Evolutionary conservation across 305 asterid species (phyloP), one percentile per base, ranked within the genome.

Genomic region (Nicotiana rustica): DNA sequence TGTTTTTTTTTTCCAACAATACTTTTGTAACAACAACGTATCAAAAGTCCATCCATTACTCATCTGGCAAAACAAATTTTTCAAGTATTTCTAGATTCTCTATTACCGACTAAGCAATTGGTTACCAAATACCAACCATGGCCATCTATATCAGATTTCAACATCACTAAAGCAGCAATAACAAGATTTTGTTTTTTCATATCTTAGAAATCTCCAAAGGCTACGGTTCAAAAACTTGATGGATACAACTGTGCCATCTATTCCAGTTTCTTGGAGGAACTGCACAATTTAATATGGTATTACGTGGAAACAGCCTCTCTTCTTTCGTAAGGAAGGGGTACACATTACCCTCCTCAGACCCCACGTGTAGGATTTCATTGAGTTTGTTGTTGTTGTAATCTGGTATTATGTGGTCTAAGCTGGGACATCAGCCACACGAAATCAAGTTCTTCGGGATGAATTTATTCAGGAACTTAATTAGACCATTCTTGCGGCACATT

Each of bases 371-470:
- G 2, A 29, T 29, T 29, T 29, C 31, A 29, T 0, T 29, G 31
- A 2, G 31, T 29, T 29, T 29, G 31, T 29, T 29, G 31, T 29
- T 29, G 31, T 29, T 29, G 31, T 29, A 29, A 29, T 29, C 2
- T 31, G 97, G 88, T 93, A 94, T 21, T 94, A 97, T 29, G 97
- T 93, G 79, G 97, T 94, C 33, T 97, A 97, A 12, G 97, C 97
- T n/a, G 97, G 97, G 14, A 96, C 93, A 83, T 93, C 98, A 35
- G 94, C 96, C 49, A 93, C 86, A 10, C 91, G 92, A 92, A 93
- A 86, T 95, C 97, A 36, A 93, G 97, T 73, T 92, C 97, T 2
- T 94, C 91, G 93, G 94, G 89, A 10, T 95, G 85, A 4, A 95
- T 68, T 92, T 97, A 88, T 91, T 95, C 49, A 92, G 81, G 84